Evolutionary conservation across 306 rosid species (phyloP), one percentile per base, ranked within the genome.

Genomic region (Gastrolobium bilobum): DNA sequence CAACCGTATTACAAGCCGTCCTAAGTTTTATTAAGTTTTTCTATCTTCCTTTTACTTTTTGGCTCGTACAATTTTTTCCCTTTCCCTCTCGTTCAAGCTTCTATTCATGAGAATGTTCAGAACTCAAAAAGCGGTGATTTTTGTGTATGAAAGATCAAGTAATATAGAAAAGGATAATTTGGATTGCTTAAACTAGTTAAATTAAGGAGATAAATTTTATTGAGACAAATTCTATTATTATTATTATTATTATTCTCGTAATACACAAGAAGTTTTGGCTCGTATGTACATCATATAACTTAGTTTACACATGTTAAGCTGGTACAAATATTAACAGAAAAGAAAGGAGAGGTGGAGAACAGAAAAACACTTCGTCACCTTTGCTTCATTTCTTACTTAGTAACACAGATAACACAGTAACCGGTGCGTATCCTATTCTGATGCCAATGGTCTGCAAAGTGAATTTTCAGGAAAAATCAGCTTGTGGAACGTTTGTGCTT

Each of bases 401-500:
- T 10, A 50, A 48, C 37, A 59, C 30, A 34, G 29, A 74, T 10
- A 1, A 10, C 59, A 47, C 11, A 52, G 20, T 43, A 59, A 58
- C 31, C 26, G 10, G 14, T 2, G 37, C 50, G 33, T 31, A 33
- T 31, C 26, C 37, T 60, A 39, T 59, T 13, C 40, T 30, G 43
- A 31, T 7, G 20, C 34, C 61, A 31, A 50, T 11, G 8, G 58
- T 31, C 48, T n/a, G 7, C 30, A 50, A 34, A 14, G 34, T 34
- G 29, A 74, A 61, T 59, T 39, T 43, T 29, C 79, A 78, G 10
- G 84, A 78, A 63, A 30, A 29, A 68, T 83, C 85, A 42, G 78
- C 76, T 65, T 81, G 86, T 39, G 40, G 82, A 30, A 69, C 33
- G 62, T 65, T 85, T 39, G 84, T 76, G 1, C 59, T 71, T 80